Percentiles rank a stretch among this genome's conserved stretches.
These are phyloP conservation scores for Lolium rigidum DNA, from an alignment of 176 grass and related monocot species.

Conservation along the genomic window DNA sequence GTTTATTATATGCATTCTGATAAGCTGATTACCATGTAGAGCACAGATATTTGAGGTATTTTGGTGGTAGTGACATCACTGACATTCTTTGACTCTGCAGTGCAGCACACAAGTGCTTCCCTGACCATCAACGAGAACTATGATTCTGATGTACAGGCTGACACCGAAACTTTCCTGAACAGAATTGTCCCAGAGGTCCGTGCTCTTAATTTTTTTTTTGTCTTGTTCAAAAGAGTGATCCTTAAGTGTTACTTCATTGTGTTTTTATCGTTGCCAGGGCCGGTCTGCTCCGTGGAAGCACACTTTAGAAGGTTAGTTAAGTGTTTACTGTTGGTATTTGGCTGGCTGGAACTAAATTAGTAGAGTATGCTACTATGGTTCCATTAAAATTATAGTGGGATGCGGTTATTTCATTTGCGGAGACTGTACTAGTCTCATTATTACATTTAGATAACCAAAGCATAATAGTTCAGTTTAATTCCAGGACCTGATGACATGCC, in stretches of 20 bases:
- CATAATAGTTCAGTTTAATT: slow-evolving; percentile 45
- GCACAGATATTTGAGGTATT: not conserved
- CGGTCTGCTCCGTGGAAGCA: slow-evolving; percentile 94
- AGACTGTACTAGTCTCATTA: slow-evolving; percentile 2
- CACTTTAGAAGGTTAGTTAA: slow-evolving; percentile 85
- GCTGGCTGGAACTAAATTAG: not conserved
- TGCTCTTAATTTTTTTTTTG: not conserved
- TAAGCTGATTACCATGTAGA: slow-evolving; percentile 29
- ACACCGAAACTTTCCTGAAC: slow-evolving; percentile 95
- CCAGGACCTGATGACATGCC: slow-evolving; percentile 99
- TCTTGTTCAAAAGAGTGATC: slow-evolving; percentile 15
- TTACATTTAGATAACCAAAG: not conserved
- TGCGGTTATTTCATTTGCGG: slow-evolving; percentile 8
- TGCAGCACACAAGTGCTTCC: slow-evolving; percentile 98
- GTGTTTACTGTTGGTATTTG: not conserved
- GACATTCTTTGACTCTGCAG: slow-evolving; percentile 52
- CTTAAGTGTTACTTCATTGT: slow-evolving; percentile 24
- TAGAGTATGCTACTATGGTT: not conserved
- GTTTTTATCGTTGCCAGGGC: slow-evolving; percentile 59
- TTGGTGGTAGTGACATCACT: slow-evolving; percentile 19
- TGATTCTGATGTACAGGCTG: slow-evolving; percentile 86
- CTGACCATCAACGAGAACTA: slow-evolving; percentile 99
- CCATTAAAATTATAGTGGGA: not conserved
- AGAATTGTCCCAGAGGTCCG: slow-evolving; percentile 88
- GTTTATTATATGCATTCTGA: not conserved